phyloP scores from a whole-genome alignment of 164 flowering plant genomes.

The Houttuynia cordata region DNA sequence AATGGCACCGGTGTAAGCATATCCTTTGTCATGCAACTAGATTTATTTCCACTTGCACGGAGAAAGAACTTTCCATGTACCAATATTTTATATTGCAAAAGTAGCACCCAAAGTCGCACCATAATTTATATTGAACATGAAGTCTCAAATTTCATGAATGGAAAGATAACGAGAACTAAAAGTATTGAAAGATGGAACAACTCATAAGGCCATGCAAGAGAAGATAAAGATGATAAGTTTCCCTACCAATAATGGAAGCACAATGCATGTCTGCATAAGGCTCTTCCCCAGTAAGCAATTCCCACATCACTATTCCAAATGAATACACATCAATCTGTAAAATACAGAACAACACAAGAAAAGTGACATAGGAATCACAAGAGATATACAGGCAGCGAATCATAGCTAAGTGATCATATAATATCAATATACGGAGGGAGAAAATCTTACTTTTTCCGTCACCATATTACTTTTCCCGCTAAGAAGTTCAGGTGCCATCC shows the following conservation, averaged over 20 bases:
- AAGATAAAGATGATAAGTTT: neutral
- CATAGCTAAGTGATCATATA: neutral
- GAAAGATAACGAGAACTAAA: neutral
- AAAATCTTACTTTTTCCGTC: constrained; percentile 64
- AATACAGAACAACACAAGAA: constrained; percentile 1
- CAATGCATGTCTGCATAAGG: constrained; percentile 89
- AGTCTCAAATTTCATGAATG: no score
- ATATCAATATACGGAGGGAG: neutral
- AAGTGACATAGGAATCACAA: neutral
- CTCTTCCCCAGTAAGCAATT: constrained; percentile 91
- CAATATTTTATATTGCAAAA: no score
- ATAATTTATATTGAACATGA: no score
- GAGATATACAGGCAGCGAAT: neutral
- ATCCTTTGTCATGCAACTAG: no score
- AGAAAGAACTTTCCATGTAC: no score
- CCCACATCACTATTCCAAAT: constrained; percentile 96
- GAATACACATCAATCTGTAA: constrained; percentile 92
- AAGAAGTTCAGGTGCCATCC: constrained; percentile 99
- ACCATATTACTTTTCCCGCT: constrained; percentile 94
- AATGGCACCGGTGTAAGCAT: no score
- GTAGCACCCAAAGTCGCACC: no score
- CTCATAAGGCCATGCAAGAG: no score
- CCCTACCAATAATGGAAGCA: constrained; percentile 85
- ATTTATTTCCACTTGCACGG: no score
- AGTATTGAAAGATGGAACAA: neutral